Percentiles rank a stretch among this genome's conserved stretches.
These are phyloP conservation scores for Tirmania nivea DNA, from an alignment of 495 filamentous ascomycete genomes.

Conservation along the genomic window DNA sequence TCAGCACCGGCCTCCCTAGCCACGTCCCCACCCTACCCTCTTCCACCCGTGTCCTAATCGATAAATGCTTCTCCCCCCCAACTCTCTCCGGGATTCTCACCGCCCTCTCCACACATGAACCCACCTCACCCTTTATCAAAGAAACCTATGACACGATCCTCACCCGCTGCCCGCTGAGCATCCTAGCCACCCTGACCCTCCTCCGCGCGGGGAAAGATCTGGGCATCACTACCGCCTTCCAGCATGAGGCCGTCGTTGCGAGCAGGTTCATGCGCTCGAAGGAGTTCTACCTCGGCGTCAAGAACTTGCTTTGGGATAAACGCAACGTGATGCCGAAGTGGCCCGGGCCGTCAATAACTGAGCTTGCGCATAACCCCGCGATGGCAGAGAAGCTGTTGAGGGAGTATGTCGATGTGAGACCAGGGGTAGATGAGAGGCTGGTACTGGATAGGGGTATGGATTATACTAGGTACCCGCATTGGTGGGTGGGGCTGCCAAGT, in stretches of 20 bases:
- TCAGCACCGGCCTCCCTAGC: slow-evolving; percentile 54
- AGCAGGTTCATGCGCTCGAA: slow-evolving; percentile 62
- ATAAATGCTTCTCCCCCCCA: slow-evolving; percentile 33
- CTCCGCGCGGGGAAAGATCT: slow-evolving; percentile 48
- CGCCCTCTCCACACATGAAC: slow-evolving; percentile 36
- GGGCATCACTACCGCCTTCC: slow-evolving; percentile 63
- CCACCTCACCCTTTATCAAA: slow-evolving; percentile 3
- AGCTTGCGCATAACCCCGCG: slow-evolving; percentile 38
- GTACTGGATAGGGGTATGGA: slow-evolving; percentile 27
- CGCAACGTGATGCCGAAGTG: slow-evolving; percentile 28
- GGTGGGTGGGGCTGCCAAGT: slow-evolving; percentile 42
- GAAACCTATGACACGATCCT: slow-evolving; percentile 47
- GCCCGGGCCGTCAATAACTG: slow-evolving; percentile 27
- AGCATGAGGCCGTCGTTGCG: slow-evolving; percentile 60
- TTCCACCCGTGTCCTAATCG: slow-evolving; percentile 49
- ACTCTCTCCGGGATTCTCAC: slow-evolving; percentile 45
- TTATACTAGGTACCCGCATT: slow-evolving; percentile 49
- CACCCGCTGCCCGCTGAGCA: slow-evolving; percentile 56
- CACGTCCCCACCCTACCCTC: slow-evolving; percentile 47
- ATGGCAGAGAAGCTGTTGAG: slow-evolving; percentile 26
- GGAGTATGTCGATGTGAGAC: slow-evolving; percentile 35
- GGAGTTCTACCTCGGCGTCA: slow-evolving; percentile 77
- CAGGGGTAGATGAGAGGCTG: slow-evolving; percentile 25
- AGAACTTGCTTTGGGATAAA: slow-evolving; percentile 49
- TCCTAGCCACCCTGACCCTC: slow-evolving; percentile 61